Evolutionary conservation across 2,329 filamentous ascomycete genomes (phyloP).

Genomic region (Penicillium hesseltinei): DNA sequence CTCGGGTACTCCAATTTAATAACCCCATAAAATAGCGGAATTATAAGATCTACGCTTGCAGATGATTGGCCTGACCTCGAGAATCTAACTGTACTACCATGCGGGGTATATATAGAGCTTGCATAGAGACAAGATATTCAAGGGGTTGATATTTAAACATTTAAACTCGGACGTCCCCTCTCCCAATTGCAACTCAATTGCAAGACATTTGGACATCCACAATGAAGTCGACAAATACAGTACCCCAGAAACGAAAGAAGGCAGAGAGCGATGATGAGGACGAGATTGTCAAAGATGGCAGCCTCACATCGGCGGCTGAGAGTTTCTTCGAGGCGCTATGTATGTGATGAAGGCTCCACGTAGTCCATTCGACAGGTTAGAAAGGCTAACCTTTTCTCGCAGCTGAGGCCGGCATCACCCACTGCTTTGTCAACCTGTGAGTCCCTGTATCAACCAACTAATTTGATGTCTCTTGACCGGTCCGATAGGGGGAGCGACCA

Average conservation of each 20-base stretch:
- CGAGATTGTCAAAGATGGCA: constrained; percentile 3
- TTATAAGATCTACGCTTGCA: neutral
- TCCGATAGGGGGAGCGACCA: constrained; percentile 49
- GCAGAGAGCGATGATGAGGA: neutral
- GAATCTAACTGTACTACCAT: neutral
- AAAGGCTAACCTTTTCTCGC: neutral
- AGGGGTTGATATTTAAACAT: neutral
- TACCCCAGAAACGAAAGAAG: constrained; percentile 3
- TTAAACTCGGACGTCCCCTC: neutral
- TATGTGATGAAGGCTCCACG: neutral
- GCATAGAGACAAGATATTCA: too few species aligned
- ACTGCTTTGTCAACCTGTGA: constrained; percentile 48
- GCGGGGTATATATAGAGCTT: neutral
- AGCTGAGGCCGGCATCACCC: constrained; percentile 34
- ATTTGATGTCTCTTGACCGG: neutral
- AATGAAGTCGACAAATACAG: neutral
- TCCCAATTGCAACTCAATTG: neutral
- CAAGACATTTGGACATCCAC: neutral
- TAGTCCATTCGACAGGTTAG: neutral
- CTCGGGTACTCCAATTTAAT: neutral
- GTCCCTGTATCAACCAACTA: neutral
- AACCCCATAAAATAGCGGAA: neutral
- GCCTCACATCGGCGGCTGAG: constrained; percentile 16
- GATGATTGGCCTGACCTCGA: neutral
- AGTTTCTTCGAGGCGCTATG: constrained; percentile 23